Percentiles rank a stretch among this genome's conserved stretches.
These are phyloP conservation scores for Coelastrella sp. DNA, from an alignment of 139 green algal genomes.

Conservation along the genomic window DNA sequence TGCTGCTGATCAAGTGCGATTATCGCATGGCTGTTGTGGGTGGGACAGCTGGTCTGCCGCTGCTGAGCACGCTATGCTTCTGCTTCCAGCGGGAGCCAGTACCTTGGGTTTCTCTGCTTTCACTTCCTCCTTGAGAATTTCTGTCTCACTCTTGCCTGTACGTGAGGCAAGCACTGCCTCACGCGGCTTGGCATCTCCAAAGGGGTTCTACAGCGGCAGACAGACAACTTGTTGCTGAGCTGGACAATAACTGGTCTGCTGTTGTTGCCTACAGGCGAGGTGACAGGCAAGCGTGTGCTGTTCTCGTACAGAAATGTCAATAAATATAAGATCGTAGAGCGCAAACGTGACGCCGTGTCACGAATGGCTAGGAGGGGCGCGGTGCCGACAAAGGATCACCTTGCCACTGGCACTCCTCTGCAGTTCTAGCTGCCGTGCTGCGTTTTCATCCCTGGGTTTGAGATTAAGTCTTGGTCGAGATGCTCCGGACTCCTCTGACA, in stretches of 20 bases:
- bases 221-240: no score
- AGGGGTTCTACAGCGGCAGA: conserved; percentile 78
- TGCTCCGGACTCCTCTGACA: conserved; percentile 26
- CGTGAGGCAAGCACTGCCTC: conserved; percentile 73
- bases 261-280: not conserved
- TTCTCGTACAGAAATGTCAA: not conserved
- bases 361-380: not conserved
- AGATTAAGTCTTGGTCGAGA: conserved; percentile 56
- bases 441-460: conserved; percentile 64
- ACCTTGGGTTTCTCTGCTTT: conserved; percentile 76
- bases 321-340: no score
- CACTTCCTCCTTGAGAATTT: conserved; percentile 79
- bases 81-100: not conserved
- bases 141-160: conserved; percentile 77
- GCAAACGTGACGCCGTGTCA: no score
- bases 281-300: not conserved
- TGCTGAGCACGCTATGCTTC: no score
- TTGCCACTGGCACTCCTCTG: conserved; percentile 41
- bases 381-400: conserved; percentile 29
- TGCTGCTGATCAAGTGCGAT: no score
- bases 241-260: no score
- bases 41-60: no score
- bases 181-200: conserved; percentile 81
- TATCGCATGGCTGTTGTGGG: not conserved
- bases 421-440: conserved; percentile 50